A percentile compares a stretch with the other conserved stretches of the same genome.
Conservation (phyloP, 106 monocot species). For the Hemerocallis citrina region DNA sequence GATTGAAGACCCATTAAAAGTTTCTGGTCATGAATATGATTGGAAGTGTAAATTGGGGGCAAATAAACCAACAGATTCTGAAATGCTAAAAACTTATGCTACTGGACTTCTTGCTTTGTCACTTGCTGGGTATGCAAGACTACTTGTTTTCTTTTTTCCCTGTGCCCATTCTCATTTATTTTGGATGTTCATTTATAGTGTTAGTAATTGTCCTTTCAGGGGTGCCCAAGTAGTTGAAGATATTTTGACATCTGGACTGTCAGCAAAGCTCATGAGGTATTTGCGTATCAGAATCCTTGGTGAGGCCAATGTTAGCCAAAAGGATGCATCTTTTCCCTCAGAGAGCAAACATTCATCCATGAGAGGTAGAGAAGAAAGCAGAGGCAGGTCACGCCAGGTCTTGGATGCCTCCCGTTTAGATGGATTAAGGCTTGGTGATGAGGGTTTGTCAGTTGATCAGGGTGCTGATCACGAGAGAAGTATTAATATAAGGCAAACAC, state of each 20-base stretch:
- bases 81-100: conserved; percentile 86
- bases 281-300: conserved; percentile 67
- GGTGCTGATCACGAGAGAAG: conserved; percentile 22
- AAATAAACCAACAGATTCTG: conserved; percentile 60
- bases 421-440: conserved; percentile 33
- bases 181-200: background rate
- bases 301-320: conserved; percentile 41
- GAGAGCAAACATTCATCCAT: conserved; percentile 39
- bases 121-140: conserved; percentile 35
- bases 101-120: conserved; percentile 87
- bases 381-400: conserved; percentile 40
- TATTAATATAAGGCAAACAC: conserved; percentile 17
- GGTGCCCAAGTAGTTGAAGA: conserved; percentile 78
- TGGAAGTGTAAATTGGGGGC: conserved; percentile 54
- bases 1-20: conserved; percentile 40
- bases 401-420: conserved; percentile 45
- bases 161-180: background rate
- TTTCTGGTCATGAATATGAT: conserved; percentile 28
- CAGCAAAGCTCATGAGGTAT: conserved; percentile 84
- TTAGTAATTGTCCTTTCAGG: conserved; percentile 32
- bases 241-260: conserved; percentile 67
- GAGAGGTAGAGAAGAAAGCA: conserved; percentile 63
- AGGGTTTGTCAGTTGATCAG: conserved; percentile 32
- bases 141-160: no score
- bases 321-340: conserved; percentile 32